Evolutionary conservation across 352 stramenopile genomes (phyloP).

Genomic region (Pythium utonaiense): DNA sequence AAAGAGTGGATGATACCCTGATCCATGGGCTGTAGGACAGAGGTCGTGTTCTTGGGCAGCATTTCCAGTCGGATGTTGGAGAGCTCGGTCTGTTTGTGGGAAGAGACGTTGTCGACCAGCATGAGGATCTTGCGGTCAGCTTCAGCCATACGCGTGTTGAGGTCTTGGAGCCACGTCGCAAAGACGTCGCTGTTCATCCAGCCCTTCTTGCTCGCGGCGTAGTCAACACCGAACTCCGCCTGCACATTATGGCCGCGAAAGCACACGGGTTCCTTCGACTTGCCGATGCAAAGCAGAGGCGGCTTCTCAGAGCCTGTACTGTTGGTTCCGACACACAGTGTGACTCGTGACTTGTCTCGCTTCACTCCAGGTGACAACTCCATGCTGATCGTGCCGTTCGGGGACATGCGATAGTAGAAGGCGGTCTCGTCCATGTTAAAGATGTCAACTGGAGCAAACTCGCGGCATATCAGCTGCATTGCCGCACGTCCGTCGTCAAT

Average conservation of each 20-base stretch:
- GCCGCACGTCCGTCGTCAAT: no score
- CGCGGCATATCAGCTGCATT: no score
- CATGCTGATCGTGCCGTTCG: not conserved
- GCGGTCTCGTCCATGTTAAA: constrained; percentile 2
- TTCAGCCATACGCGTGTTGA: not conserved
- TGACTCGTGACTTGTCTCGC: constrained; percentile 1
- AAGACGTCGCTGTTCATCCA: constrained; percentile 1
- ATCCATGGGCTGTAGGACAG: constrained; percentile 1
- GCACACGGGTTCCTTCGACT: not conserved
- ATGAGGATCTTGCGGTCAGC: not conserved
- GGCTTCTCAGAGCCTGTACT: not conserved
- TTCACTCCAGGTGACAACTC: not conserved
- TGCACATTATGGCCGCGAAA: not conserved
- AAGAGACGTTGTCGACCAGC: not conserved
- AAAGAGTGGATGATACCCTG: not conserved
- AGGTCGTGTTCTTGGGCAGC: not conserved
- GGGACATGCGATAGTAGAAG: not conserved
- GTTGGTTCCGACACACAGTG: not conserved
- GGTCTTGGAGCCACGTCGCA: not conserved
- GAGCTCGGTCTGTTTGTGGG: not conserved
- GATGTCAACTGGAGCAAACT: no score
- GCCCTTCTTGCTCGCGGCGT: not conserved
- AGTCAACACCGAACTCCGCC: not conserved
- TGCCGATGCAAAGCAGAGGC: not conserved
- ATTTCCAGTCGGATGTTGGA: not conserved